Evolutionary conservation across 1,284 basidiomycete genomes (phyloP).

Genomic region (Trametes hirsuta): DNA sequence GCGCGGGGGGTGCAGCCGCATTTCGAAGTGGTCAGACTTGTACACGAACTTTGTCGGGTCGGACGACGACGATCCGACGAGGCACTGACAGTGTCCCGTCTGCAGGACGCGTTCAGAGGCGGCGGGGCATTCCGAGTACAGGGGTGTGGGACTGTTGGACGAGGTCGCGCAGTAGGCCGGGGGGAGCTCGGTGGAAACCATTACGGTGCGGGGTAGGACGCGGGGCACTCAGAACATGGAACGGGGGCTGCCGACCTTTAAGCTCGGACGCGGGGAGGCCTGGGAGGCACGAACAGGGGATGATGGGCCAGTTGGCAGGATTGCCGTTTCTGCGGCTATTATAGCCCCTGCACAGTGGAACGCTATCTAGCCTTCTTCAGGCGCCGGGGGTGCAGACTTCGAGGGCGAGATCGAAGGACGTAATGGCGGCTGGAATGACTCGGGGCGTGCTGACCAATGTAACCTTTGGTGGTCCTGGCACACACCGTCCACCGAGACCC

Average conservation of each 20-base stretch:
- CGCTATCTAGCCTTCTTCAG: constrained; percentile 4
- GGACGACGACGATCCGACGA: constrained; percentile 17
- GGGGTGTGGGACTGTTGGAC: constrained; percentile 23
- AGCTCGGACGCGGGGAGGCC: constrained; percentile 5
- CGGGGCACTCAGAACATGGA: not conserved
- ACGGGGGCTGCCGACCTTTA: not conserved
- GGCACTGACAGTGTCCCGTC: constrained; percentile 20
- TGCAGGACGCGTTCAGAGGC: constrained; percentile 30
- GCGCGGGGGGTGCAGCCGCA: constrained; percentile 45
- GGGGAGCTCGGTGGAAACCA: constrained; percentile 21
- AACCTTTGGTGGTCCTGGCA: not conserved
- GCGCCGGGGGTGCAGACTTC: constrained; percentile 11
- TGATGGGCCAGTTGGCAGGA: constrained; percentile 12
- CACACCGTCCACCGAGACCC: not conserved
- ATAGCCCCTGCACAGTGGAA: constrained; percentile 18
- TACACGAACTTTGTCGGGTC: constrained; percentile 40
- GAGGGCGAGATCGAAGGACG: constrained; percentile 15
- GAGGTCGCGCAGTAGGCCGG: constrained; percentile 18
- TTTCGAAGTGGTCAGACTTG: constrained; percentile 41
- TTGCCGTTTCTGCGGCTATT: not conserved
- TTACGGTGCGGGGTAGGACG: not conserved
- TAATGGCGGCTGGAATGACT: constrained; percentile 18
- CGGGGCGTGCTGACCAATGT: constrained; percentile 17
- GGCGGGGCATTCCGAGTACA: constrained; percentile 30
- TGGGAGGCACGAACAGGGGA: not conserved